Evolutionary conservation across 495 filamentous ascomycete species (phyloP), one percentile per base, ranked within the genome.

Genomic region (Amphirosellinia nigrospora): DNA sequence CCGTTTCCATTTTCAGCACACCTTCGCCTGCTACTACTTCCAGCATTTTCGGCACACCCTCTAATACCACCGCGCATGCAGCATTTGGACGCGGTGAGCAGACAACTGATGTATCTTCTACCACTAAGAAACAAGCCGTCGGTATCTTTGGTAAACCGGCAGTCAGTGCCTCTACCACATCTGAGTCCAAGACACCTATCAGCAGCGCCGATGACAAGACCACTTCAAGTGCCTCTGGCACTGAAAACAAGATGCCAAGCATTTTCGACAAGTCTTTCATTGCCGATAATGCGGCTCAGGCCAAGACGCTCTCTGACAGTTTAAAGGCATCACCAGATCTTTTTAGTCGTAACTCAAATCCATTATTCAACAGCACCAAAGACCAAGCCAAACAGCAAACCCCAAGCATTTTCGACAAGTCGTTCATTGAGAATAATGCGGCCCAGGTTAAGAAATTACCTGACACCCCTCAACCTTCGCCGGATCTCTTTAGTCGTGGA

Each of bases 61-160:
- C 74, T 3, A 50, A 28, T 19, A 5, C 43, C 5, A 8, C n/a
- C n/a, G 55, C n/a, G 4, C 21, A 48, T 70, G 64, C 32, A 65
- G 69, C 50, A 71, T 76, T 58, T 76, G 77, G 43, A 71, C 76
- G 36, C 69, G 23, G 48, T 9, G 32, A 63, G 9, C 58, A 66
- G 75, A 78, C 68, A 62, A 73, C 39, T 64, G 72, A 39, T 72
- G 73, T 38, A 55, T 74, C 34, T 70, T 69, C 56, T 72, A 77
- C 63, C 75, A 77, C 36, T 68, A 68, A 58, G 39, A 69, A 64
- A 71, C 74, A 58, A 36, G 75, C 52, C 69, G 74, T 34, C 70
- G 77, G 36, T 41, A 32, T 66, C 21, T 66, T 71, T 58, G 61
- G 21, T 19, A 52, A 64, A 21, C 39, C 68, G 21, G 16, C 45